Evolutionary conservation across 2,329 filamentous ascomycete genomes (phyloP).

Genomic region (Sarocladium oryzae): DNA sequence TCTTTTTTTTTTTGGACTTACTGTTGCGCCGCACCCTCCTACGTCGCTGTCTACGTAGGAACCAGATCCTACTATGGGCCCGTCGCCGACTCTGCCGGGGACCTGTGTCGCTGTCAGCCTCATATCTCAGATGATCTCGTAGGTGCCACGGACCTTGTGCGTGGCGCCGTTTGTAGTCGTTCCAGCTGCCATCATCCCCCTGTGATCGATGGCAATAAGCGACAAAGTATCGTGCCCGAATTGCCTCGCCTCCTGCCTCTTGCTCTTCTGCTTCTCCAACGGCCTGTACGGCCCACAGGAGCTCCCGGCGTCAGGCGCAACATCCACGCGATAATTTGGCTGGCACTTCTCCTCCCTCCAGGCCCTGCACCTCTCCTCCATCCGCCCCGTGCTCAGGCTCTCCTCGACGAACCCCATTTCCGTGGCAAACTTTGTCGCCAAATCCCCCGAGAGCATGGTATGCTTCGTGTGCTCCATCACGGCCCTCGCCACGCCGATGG

Average conservation of each 20-base stretch:
- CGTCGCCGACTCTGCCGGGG: constrained; percentile 49
- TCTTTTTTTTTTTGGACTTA: too few species aligned
- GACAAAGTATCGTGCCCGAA: constrained; percentile 46
- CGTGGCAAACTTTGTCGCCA: constrained; percentile 46
- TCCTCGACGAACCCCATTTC: constrained; percentile 42
- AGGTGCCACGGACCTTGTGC: constrained; percentile 29
- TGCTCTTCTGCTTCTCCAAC: constrained; percentile 18
- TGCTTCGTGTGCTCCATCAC: constrained; percentile 47
- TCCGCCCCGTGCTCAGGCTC: constrained; percentile 36
- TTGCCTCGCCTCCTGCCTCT: constrained; percentile 43
- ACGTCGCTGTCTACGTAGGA: constrained; percentile 49
- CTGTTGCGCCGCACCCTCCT: constrained; percentile 48
- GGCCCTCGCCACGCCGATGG: constrained; percentile 41
- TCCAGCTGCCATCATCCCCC: constrained; percentile 44
- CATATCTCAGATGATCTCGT: not conserved
- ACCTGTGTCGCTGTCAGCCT: constrained; percentile 19
- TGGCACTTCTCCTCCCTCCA: constrained; percentile 39
- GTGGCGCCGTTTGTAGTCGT: constrained; percentile 50
- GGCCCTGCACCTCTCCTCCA: constrained; percentile 29
- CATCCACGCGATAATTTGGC: constrained; percentile 44
- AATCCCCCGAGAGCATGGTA: constrained; percentile 45
- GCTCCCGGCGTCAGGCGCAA: constrained; percentile 33
- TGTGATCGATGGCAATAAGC: constrained; percentile 37
- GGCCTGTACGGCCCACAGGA: constrained; percentile 44
- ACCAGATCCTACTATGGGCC: constrained; percentile 47